Base-by-base conservation (phyloP, 768 basidiomycete species). In the Paxillus ammoniavirescens region DNA sequence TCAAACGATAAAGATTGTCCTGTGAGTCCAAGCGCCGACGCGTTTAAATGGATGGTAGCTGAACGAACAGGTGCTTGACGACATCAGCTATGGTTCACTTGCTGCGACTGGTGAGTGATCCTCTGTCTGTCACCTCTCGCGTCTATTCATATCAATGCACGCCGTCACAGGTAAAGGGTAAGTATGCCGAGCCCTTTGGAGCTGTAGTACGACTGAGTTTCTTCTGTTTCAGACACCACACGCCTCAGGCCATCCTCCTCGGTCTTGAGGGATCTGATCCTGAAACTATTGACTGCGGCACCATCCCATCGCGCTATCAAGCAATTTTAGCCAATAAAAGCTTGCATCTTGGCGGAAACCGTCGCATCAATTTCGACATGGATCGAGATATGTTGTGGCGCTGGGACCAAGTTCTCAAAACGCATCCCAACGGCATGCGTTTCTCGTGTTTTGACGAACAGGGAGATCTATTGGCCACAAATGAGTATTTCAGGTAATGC, bases 371-470 rank as follows among this genome's bases (percentile, higher is more conserved):
- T 45, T 98, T 91, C 63, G 89, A 94, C 67, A 88, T 91, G 81
- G 84, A 93, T 56, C 78, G 82, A 26, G 96, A 98, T 66, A 92
- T 98, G 91, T 73, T 93, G 21, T 96, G 93, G 93, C 77, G 87
- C 23, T 92, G 85, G 83, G 89, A 93, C 62, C 83, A 89, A 48
- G 87, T 93, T n/a, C 80, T 94, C 26, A 87, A 87, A 68, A 91
- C 90, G 0, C 90, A 92, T 65, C 87, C 92, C 0, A 96, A 96
- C 65, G 95, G 95, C 42, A 95, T 98, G 84, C 81, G 93, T 8
- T 98, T 98, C 68, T 86, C 86, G 35, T 89, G 83, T 33, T 98
- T 93, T 59, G 84, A 79, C 49, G 76, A 80, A 43, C 76, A 87
- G n/a, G 95, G 95, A 2, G 83, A 91, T 57, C 72, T 98, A 55